Conservation (phyloP, 192 early-diverging fungal species). For the Lunasporangiospora selenospora region DNA sequence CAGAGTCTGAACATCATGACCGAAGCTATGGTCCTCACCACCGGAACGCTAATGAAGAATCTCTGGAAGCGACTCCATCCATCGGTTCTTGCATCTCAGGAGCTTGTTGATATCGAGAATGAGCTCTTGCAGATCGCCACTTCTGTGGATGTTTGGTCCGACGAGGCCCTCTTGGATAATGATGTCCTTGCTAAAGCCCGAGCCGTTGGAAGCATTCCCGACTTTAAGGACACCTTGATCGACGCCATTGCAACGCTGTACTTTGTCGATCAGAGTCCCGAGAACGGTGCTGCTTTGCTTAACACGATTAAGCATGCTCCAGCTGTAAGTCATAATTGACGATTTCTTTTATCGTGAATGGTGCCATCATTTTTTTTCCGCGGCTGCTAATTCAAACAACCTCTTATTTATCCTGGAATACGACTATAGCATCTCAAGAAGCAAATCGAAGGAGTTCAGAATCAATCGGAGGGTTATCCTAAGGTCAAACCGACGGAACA, state of each 20-base stretch:
- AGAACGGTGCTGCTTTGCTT: conserved; percentile 48
- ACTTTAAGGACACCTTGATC: conserved; percentile 67
- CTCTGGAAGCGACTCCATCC: conserved; percentile 63
- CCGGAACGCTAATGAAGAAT: conserved; percentile 58
- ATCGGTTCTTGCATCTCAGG: conserved; percentile 50
- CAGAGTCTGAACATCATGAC: conserved; percentile 36
- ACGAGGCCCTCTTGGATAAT: conserved; percentile 29
- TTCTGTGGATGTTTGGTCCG: conserved; percentile 43
- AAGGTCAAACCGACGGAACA: conserved; percentile 28
- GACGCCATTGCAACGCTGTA: conserved; percentile 76
- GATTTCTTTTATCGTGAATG: not conserved
- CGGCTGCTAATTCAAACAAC: conserved; percentile 2
- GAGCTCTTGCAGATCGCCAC: conserved; percentile 39
- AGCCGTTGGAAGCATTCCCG: conserved; percentile 44
- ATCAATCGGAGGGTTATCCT: conserved; percentile 39
- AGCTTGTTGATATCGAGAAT: conserved; percentile 51
- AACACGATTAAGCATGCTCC: conserved; percentile 59
- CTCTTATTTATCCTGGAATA: no score
- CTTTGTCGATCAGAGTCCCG: conserved; percentile 64
- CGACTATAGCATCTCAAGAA: conserved; percentile 39
- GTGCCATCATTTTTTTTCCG: not conserved
- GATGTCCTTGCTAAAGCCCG: conserved; percentile 38
- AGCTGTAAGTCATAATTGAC: conserved; percentile 41
- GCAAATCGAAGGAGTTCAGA: conserved; percentile 48
- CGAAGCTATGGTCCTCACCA: conserved; percentile 41